Percentiles rank a stretch among this genome's conserved stretches.
phyloP scores from a whole-genome alignment of 805 yeast genomes.

The Dipodascus geniculatus region DNA sequence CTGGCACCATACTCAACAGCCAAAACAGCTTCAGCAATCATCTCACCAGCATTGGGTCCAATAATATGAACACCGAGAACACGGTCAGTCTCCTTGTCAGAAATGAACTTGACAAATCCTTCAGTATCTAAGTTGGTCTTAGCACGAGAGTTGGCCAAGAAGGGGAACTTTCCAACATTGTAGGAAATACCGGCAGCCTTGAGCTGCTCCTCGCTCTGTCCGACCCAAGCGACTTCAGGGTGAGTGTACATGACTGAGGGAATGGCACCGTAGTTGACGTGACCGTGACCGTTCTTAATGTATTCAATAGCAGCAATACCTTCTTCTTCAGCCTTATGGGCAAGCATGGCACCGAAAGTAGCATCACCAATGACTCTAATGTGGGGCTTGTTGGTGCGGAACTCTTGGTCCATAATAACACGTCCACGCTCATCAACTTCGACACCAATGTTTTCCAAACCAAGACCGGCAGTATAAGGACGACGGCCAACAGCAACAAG shows the following conservation, averaged over 20 bases:
- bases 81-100: slow-evolving; percentile 96
- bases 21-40: slow-evolving; percentile 97
- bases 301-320: slow-evolving; percentile 97
- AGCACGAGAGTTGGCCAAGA: slow-evolving; percentile 98
- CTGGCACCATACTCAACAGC: slow-evolving; percentile 98
- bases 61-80: slow-evolving; percentile 92
- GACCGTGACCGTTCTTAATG: slow-evolving; percentile 89
- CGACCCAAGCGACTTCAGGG: slow-evolving; percentile 99
- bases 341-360: slow-evolving; percentile 98
- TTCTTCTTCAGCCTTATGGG: slow-evolving; percentile 99
- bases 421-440: slow-evolving; percentile 90
- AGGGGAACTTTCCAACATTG: slow-evolving; percentile 96
- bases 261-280: slow-evolving; percentile 94
- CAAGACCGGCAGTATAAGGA: slow-evolving; percentile 85
- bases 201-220: slow-evolving; percentile 88
- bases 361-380: slow-evolving; percentile 97
- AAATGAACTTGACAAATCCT: slow-evolving; percentile 90
- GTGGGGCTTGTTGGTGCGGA: slow-evolving; percentile 83
- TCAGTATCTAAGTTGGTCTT: slow-evolving; percentile 96
- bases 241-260: slow-evolving; percentile 99
- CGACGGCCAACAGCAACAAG: slow-evolving; percentile 98
- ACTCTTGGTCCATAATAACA: slow-evolving; percentile 87
- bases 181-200: slow-evolving; percentile 85
- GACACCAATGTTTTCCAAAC: slow-evolving; percentile 78
- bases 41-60: slow-evolving; percentile 98